A percentile compares a stretch with the other conserved stretches of the same genome.
Evolutionary conservation across 2,329 filamentous ascomycete genomes (phyloP).

Genomic region (Aspergillus chevalieri): DNA sequence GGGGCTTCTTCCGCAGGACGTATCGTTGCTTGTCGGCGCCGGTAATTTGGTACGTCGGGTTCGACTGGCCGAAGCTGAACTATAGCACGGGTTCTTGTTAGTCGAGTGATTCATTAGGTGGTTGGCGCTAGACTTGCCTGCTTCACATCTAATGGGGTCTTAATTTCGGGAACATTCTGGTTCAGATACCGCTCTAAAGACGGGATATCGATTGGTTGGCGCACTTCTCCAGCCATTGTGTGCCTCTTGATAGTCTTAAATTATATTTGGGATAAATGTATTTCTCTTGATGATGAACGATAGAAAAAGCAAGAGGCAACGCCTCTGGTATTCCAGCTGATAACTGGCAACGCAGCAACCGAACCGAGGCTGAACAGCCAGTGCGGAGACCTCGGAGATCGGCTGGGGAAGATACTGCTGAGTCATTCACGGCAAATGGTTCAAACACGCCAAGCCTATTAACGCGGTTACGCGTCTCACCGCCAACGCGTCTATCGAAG

Average conservation of each 20-base stretch:
- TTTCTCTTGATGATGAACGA: no score
- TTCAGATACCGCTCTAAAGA: conserved; percentile 74
- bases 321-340: no score
- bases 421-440: conserved; percentile 3
- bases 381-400: not conserved
- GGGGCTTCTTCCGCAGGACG: conserved; percentile 96
- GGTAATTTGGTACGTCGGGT: conserved; percentile 90
- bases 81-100: conserved; percentile 32
- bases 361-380: conserved; percentile 13
- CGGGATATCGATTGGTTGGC: conserved; percentile 81
- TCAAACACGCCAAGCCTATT: conserved; percentile 9
- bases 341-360: conserved; percentile 9
- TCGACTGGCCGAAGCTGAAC: conserved; percentile 97
- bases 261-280: not conserved
- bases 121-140: conserved; percentile 54
- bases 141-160: conserved; percentile 77
- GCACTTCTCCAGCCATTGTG: conserved; percentile 74
- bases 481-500: conserved; percentile 14
- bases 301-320: no score
- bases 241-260: not conserved
- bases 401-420: not conserved
- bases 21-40: conserved; percentile 63
- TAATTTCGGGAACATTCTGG: conserved; percentile 73
- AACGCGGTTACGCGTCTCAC: conserved; percentile 20
- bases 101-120: not conserved